Conservation (phyloP, 1,284 basidiomycete genomes). For the Coriolopsis trogii region DNA sequence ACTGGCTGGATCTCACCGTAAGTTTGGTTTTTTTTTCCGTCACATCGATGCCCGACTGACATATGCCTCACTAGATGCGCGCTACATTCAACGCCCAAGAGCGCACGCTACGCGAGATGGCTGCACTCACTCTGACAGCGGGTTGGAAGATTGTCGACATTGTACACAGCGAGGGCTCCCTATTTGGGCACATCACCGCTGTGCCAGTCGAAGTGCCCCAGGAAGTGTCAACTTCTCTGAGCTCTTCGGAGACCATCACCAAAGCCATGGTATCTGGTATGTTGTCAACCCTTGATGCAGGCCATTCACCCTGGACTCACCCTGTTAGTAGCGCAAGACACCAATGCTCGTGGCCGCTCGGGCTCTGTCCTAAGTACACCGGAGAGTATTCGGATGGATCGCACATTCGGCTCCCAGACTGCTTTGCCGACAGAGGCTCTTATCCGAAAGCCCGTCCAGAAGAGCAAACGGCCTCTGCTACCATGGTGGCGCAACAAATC, state of each 20-base stretch:
- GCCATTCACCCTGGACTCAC: not conserved
- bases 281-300: too few species aligned
- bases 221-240: conserved; percentile 21
- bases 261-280: not conserved
- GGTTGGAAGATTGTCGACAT: conserved; percentile 71
- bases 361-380: conserved; percentile 16
- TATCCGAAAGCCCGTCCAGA: conserved; percentile 23
- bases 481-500: conserved; percentile 18
- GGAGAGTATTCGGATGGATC: conserved; percentile 29
- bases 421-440: conserved; percentile 32
- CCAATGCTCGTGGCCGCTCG: conserved; percentile 7
- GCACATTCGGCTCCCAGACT: conserved; percentile 32
- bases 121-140: conserved; percentile 55
- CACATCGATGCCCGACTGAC: too few species aligned
- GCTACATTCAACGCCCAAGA: conserved; percentile 71
- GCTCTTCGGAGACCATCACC: not conserved
- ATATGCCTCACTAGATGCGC: conserved; percentile 58
- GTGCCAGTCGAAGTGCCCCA: conserved; percentile 54
- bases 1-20: conserved; percentile 75
- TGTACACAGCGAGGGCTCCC: conserved; percentile 56
- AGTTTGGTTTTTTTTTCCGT: conserved; percentile 18
- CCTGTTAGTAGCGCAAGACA: not conserved
- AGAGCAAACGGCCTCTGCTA: conserved; percentile 10
- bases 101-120: conserved; percentile 67
- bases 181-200: conserved; percentile 70